Conservation (phyloP, 805 yeast genomes). For the Suhomyces faveliae region DNA sequence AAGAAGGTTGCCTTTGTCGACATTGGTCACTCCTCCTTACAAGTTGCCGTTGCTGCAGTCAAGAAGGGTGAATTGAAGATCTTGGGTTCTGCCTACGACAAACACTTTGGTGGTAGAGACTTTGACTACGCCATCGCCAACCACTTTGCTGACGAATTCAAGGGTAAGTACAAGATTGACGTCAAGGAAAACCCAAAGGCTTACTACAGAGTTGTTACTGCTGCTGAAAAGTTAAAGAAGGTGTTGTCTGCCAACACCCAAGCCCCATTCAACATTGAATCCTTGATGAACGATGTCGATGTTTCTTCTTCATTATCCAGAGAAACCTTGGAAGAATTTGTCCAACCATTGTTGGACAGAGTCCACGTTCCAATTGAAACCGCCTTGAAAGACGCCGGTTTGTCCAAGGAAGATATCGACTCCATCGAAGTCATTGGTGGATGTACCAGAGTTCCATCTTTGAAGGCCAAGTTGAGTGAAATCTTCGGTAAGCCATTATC, state of each 20-base stretch:
- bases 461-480: conserved; percentile 77
- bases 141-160: conserved; percentile 92
- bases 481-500: conserved; percentile 72
- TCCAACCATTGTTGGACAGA: conserved; percentile 76
- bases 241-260: conserved; percentile 92
- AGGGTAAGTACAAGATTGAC: conserved; percentile 89
- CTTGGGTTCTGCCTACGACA: conserved; percentile 88
- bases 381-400: conserved; percentile 79
- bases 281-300: conserved; percentile 96
- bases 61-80: conserved; percentile 96
- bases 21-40: conserved; percentile 94
- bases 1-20: conserved; percentile 91
- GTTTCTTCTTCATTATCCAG: conserved; percentile 86
- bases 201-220: conserved; percentile 84
- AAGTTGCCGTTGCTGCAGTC: conserved; percentile 84
- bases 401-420: conserved; percentile 73
- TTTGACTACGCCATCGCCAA: conserved; percentile 91
- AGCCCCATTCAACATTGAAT: conserved; percentile 94
- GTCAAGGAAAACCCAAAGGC: conserved; percentile 92
- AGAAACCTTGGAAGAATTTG: conserved; percentile 88
- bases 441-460: conserved; percentile 93
- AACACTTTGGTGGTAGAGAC: conserved; percentile 98
- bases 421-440: conserved; percentile 97
- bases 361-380: conserved; percentile 72
- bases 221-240: conserved; percentile 93